Evolutionary conservation across 2,329 filamentous ascomycete genomes (phyloP).

Genomic region (Atkinsonella texensis): DNA sequence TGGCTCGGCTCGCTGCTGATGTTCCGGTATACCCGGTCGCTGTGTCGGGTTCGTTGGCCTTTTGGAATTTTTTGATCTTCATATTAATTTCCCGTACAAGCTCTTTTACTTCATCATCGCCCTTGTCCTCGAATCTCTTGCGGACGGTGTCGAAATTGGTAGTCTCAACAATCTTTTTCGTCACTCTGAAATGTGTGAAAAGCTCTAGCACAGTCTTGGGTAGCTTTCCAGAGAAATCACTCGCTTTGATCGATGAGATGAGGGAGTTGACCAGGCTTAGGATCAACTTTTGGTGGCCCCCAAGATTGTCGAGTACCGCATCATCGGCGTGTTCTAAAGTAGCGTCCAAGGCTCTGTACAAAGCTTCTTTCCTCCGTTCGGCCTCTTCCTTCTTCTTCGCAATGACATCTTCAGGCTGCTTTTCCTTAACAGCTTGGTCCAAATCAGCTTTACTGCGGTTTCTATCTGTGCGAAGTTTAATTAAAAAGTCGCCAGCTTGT

Average conservation of each 20-base stretch:
- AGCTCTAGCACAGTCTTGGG: conserved; percentile 46
- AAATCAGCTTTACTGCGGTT: conserved; percentile 34
- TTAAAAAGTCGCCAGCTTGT: conserved; percentile 37
- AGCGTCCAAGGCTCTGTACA: conserved; percentile 40
- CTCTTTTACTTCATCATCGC: conserved; percentile 50
- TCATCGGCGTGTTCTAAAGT: conserved; percentile 43
- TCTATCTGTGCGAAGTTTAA: conserved; percentile 34
- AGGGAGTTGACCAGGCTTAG: conserved; percentile 41
- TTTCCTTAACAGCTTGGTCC: conserved; percentile 31
- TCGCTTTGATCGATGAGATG: conserved; percentile 39
- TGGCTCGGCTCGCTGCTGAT: conserved; percentile 26
- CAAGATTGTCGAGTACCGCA: conserved; percentile 44
- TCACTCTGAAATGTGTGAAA: conserved; percentile 49
- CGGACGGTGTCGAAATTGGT: conserved; percentile 55
- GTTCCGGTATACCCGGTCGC: conserved; percentile 27
- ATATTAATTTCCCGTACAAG: conserved; percentile 46
- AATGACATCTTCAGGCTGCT: conserved; percentile 23
- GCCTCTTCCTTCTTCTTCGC: conserved; percentile 28
- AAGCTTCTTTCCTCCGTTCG: conserved; percentile 32
- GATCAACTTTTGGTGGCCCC: conserved; percentile 44
- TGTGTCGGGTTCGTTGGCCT: conserved; percentile 20
- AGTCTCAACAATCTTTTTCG: conserved; percentile 48
- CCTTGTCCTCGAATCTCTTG: conserved; percentile 49
- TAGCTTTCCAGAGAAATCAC: conserved; percentile 40
- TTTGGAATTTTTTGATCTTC: conserved; percentile 30